Evolutionary conservation across 805 yeast species (phyloP), one percentile per base, ranked within the genome.

Genomic region (Monosporozyma aquatica): DNA sequence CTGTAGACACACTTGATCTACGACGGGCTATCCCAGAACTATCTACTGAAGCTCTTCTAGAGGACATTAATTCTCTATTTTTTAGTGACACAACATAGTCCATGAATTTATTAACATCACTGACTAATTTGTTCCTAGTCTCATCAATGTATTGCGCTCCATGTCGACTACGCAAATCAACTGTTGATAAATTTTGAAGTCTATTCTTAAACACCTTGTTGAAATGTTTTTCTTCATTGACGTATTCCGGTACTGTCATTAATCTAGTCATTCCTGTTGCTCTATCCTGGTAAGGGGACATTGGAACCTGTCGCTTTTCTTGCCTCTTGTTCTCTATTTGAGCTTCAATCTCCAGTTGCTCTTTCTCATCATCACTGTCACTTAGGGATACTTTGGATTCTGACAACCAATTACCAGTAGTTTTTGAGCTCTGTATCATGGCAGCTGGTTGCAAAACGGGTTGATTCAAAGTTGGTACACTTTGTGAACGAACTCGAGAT

Each of bases 311-410:
- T 14, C 18, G 15, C 8, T 28, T n/a, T 18, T 28, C 17, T 28
- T 28, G 32, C 15, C 32, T n/a, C n/a, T n/a, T n/a, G n/a, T n/a
- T n/a, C n/a, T n/a, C n/a, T n/a, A n/a, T n/a, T n/a, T n/a, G n/a
- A n/a, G n/a, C n/a, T n/a, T n/a, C n/a, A n/a, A n/a, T n/a, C n/a
- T n/a, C n/a, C n/a, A n/a, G n/a, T n/a, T n/a, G n/a, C n/a, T n/a
- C n/a, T n/a, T n/a, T n/a, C 8, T 26, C 32, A 13, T 25, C 28
- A n/a, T 40, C 43, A 10, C 13, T 11, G 20, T 40, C 43, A 18
- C 38, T 40, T 4, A 40, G 24, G 15, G 30, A 25, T 6, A 40
- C 43, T 34, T 40, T 40, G 4, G 43, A 40, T 26, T 40, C 20
- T 5, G 27, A 20, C 11, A 40, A 22, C 43, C 43, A 40, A 34